phyloP scores from a whole-genome alignment of 75 land plant genomes.

The Chamaecyparis obtusa region DNA sequence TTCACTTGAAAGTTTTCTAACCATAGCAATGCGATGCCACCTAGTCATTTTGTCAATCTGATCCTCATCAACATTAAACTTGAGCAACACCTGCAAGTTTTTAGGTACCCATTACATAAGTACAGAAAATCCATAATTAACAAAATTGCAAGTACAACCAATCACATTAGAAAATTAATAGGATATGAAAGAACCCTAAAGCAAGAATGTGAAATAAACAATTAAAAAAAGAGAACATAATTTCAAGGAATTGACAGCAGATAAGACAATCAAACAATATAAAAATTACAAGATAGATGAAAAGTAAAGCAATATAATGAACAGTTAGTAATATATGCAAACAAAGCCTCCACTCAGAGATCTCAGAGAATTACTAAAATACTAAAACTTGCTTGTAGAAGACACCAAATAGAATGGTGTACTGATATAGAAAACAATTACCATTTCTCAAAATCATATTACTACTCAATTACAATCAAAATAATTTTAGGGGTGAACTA shows the following conservation, averaged over 20 bases:
- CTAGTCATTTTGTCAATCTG: conserved; percentile 84
- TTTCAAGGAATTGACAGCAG: neutral
- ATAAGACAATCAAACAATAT: neutral
- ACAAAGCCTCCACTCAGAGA: neutral
- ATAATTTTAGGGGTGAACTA: neutral
- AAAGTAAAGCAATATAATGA: neutral
- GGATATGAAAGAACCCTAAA: neutral
- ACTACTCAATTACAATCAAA: neutral
- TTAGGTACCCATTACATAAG: neutral
- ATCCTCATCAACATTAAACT: conserved; percentile 89
- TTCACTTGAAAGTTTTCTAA: conserved; percentile 96
- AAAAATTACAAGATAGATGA: neutral
- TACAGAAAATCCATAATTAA: neutral
- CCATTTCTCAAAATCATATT: neutral
- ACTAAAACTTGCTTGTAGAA: neutral
- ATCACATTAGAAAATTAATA: neutral
- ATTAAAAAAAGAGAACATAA: neutral
- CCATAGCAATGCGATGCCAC: conserved; percentile 98
- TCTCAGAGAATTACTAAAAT: neutral
- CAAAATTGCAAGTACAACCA: neutral
- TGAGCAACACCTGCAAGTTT: conserved; percentile 69
- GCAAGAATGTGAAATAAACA: neutral
- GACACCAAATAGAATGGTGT: neutral
- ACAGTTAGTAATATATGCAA: neutral
- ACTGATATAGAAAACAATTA: neutral